A percentile compares a stretch with the other conserved stretches of the same genome.
phyloP scores from a whole-genome alignment of 108 stramenopile species.

The Ochromonas danica region DNA sequence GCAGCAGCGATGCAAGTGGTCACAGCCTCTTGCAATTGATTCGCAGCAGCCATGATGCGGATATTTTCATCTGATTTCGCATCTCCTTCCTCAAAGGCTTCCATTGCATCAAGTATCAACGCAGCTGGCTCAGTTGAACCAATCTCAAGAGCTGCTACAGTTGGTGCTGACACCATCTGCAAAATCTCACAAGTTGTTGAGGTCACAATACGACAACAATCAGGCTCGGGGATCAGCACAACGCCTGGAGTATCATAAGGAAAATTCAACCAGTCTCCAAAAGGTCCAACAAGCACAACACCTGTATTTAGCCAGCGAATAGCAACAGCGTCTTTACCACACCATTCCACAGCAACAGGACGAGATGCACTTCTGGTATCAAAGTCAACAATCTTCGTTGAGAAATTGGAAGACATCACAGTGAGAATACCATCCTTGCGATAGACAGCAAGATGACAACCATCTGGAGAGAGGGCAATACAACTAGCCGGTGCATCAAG shows the following conservation, averaged over 20 bases:
- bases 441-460: slow-evolving; percentile 88
- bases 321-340: slow-evolving; percentile 89
- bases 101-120: slow-evolving; percentile 85
- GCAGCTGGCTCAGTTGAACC: slow-evolving; percentile 88
- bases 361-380: slow-evolving; percentile 73
- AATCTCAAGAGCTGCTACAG: slow-evolving; percentile 74
- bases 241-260: slow-evolving; percentile 69
- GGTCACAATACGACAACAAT: slow-evolving; percentile 85
- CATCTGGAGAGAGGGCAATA: slow-evolving; percentile 88
- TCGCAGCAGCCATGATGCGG: slow-evolving; percentile 63
- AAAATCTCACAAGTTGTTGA: slow-evolving; percentile 73
- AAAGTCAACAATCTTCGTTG: slow-evolving; percentile 75
- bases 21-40: slow-evolving; percentile 71
- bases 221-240: slow-evolving; percentile 80
- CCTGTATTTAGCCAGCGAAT: slow-evolving; percentile 87
- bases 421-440: slow-evolving; percentile 75
- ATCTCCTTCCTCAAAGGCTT: slow-evolving; percentile 65
- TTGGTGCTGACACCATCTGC: slow-evolving; percentile 83
- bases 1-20: slow-evolving; percentile 79
- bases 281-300: slow-evolving; percentile 87
- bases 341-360: slow-evolving; percentile 79
- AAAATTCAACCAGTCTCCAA: slow-evolving; percentile 89
- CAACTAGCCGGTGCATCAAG: slow-evolving; percentile 68
- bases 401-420: slow-evolving; percentile 79
- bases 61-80: slow-evolving; percentile 51